These are phyloP conservation scores for Paramecium octaurelia DNA, from an alignment of 73 alveolate genomes.

Conservation along the genomic window DNA sequence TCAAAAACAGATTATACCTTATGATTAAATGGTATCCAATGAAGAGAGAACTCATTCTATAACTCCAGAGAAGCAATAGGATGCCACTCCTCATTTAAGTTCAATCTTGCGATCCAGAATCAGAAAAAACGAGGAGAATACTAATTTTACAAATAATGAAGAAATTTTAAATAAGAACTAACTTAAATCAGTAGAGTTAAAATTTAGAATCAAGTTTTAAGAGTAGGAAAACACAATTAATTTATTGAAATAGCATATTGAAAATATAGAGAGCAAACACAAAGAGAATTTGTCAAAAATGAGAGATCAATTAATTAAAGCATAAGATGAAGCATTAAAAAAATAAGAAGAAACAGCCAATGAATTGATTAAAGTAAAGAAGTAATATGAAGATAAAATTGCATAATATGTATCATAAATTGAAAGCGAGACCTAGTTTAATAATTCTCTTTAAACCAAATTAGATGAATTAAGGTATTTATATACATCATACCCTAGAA, in stretches of 20 bases:
- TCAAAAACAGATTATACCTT: not conserved
- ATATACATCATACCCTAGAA: not conserved
- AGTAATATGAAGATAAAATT: not conserved
- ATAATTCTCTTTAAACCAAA: not conserved
- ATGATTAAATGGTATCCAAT: not conserved
- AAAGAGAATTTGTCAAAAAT: slow-evolving; percentile 22
- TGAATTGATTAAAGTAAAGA: not conserved
- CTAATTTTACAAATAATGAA: not conserved
- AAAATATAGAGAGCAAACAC: not conserved
- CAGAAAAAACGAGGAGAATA: not conserved
- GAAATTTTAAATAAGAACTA: not conserved
- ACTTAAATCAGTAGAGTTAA: not conserved
- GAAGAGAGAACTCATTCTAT: slow-evolving; percentile 5
- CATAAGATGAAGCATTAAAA: not conserved
- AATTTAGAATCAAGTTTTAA: slow-evolving; percentile 9
- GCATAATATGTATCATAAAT: not conserved
- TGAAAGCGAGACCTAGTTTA: not conserved
- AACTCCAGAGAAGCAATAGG: not conserved
- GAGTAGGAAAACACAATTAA: slow-evolving; percentile 4
- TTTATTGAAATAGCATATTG: slow-evolving; percentile 26
- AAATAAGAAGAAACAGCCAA: not conserved
- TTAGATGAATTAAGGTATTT: not conserved
- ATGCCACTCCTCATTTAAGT: not conserved
- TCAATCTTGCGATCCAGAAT: not conserved
- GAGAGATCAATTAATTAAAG: slow-evolving; percentile 27